phyloP scores from a whole-genome alignment of 2,329 filamentous ascomycete genomes.

The Pseudogymnoascus sp. region DNA sequence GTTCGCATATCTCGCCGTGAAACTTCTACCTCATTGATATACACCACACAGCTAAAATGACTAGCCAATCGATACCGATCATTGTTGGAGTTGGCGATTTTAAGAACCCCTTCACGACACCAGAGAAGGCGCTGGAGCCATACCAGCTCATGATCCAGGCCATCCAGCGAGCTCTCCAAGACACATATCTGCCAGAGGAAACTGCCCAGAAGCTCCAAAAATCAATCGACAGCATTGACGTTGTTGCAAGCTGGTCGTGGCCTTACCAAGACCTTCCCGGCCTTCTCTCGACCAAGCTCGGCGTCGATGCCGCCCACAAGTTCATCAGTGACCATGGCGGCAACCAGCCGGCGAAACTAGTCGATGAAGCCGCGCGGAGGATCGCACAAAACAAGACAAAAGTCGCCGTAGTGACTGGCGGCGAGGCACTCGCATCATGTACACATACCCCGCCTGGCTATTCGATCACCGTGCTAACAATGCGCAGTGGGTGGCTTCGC shows the following conservation, averaged over 20 bases:
- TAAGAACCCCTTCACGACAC: conserved; percentile 46
- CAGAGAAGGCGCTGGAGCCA: conserved; percentile 51
- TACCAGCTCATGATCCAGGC: conserved; percentile 51
- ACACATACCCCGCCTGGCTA: conserved; percentile 19
- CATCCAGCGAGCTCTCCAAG: conserved; percentile 43
- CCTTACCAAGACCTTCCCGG: conserved; percentile 52
- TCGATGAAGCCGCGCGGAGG: conserved; percentile 56
- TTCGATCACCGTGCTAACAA: conserved; percentile 27
- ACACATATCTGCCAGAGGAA: conserved; percentile 35
- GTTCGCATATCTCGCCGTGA: not conserved
- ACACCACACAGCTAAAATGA: not conserved
- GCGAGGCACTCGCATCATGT: conserved; percentile 57
- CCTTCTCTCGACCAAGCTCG: conserved; percentile 43
- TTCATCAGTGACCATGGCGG: conserved; percentile 54
- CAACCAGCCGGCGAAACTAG: conserved; percentile 52
- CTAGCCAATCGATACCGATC: conserved; percentile 36
- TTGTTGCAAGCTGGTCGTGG: conserved; percentile 61
- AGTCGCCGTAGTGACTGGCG: conserved; percentile 54
- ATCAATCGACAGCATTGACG: conserved; percentile 49
- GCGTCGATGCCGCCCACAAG: conserved; percentile 40
- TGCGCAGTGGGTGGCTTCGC: conserved; percentile 44
- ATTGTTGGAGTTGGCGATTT: conserved; percentile 58
- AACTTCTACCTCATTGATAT: not conserved
- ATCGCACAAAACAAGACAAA: conserved; percentile 46
- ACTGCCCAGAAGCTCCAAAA: conserved; percentile 32